Evolutionary conservation across 108 stramenopile species (phyloP).

Genomic region (Nitzschia sp.): DNA sequence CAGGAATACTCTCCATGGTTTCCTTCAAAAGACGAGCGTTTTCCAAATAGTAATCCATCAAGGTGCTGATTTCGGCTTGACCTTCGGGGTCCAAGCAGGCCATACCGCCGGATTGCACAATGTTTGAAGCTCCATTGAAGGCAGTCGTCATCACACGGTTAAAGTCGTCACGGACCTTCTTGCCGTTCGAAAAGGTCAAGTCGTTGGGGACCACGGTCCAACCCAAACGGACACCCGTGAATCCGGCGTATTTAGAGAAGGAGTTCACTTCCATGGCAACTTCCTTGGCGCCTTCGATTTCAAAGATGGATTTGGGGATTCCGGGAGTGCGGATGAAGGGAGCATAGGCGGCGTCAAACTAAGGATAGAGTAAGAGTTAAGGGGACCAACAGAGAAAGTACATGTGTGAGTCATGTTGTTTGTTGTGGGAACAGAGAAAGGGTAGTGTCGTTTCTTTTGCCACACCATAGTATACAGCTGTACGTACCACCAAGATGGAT

Average conservation of each 20-base stretch:
- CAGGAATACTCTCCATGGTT: conserved; percentile 74
- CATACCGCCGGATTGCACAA: conserved; percentile 93
- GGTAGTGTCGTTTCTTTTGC: no score
- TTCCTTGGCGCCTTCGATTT: conserved; percentile 91
- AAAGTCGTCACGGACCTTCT: conserved; percentile 86
- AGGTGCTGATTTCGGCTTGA: conserved; percentile 83
- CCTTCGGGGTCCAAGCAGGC: conserved; percentile 94
- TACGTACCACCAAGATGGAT: conserved; percentile 77
- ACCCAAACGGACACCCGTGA: conserved; percentile 96
- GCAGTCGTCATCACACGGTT: conserved; percentile 97
- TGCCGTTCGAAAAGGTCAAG: conserved; percentile 87
- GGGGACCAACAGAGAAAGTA: neutral
- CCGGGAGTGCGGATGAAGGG: conserved; percentile 92
- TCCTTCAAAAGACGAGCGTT: conserved; percentile 89
- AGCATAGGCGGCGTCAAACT: conserved; percentile 97
- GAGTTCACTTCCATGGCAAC: conserved; percentile 94
- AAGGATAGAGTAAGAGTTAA: no score
- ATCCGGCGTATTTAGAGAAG: conserved; percentile 94
- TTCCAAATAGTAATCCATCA: conserved; percentile 97
- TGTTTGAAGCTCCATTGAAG: conserved; percentile 97
- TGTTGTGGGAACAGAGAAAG: neutral
- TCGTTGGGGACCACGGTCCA: conserved; percentile 94
- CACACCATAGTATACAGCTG: neutral
- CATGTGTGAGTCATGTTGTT: neutral
- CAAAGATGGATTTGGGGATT: conserved; percentile 95